Percentiles rank a stretch among this genome's conserved stretches.
Evolutionary conservation across 2,329 filamentous ascomycete species (phyloP).

Genomic region (Trichophyton simii): DNA sequence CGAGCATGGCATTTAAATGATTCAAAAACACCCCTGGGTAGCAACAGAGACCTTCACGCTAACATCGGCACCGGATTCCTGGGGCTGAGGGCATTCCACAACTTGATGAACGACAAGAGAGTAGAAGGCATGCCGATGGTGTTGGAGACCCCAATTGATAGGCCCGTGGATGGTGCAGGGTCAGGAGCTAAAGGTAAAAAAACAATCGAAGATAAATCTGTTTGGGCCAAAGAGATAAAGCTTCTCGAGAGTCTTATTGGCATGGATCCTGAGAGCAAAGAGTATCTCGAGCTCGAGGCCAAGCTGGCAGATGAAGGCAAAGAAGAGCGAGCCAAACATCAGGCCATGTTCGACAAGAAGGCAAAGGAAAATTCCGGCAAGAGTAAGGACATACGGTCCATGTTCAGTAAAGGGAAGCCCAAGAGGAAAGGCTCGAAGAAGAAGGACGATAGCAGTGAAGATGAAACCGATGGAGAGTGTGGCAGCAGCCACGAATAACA

Average conservation of each 20-base stretch:
- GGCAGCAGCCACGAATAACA: neutral
- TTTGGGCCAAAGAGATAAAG: constrained; percentile 94
- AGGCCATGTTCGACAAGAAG: constrained; percentile 68
- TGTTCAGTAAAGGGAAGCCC: constrained; percentile 25
- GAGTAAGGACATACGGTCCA: constrained; percentile 30
- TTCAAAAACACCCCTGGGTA: constrained; percentile 76
- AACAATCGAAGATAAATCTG: constrained; percentile 59
- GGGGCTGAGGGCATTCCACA: constrained; percentile 80
- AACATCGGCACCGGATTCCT: constrained; percentile 95
- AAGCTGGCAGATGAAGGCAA: constrained; percentile 56
- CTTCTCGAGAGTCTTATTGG: constrained; percentile 77
- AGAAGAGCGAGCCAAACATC: constrained; percentile 59
- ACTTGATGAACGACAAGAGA: constrained; percentile 67
- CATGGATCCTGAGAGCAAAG: constrained; percentile 62
- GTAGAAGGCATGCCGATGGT: constrained; percentile 79
- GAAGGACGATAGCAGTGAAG: constrained; percentile 9
- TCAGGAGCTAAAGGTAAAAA: constrained; percentile 1
- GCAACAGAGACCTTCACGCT: constrained; percentile 78
- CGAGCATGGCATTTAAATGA: constrained; percentile 87
- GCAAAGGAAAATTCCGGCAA: constrained; percentile 38
- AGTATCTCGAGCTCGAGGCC: constrained; percentile 55
- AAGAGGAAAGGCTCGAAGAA: constrained; percentile 20
- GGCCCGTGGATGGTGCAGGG: constrained; percentile 36
- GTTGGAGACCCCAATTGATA: constrained; percentile 87
- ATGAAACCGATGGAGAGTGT: constrained; percentile 4